Evolutionary conservation across 495 filamentous ascomycete species (phyloP), one percentile per base, ranked within the genome.

Genomic region (Chaetomium cochliodes): DNA sequence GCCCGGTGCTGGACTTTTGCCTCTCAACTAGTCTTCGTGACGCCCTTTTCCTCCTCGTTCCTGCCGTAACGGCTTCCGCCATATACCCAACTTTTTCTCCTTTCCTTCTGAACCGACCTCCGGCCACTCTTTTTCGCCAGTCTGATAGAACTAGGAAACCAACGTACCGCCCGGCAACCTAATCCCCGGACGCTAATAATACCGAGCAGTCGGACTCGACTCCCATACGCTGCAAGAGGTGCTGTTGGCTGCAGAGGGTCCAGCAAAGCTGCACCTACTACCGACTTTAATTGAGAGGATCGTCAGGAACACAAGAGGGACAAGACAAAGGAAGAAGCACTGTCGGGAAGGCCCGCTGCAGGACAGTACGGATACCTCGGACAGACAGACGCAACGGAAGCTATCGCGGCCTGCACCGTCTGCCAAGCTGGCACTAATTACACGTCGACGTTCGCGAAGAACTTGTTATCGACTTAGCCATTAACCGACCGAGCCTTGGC

Each of bases 351-450:
- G 42, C 42, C 44, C 26, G 62, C 61, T 61, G 57, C 66, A 68
- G 58, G 52, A 52, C 62, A 65, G 33, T 37, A 26, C 52, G 23
- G 26, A 33, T 22, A 41, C 3, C 22, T 52, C 15, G 46, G 57
- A 28, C 37, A 8, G 33, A 37, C 33, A 37, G 33, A 37, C 33
- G 9, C 18, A n/a, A 22, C 46, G 20, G 37, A 30, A 62, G 9
- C 16, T 33, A 22, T 37, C 44, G 42, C 41, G 26, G 6, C 30
- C 15, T 52, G 13, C 30, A 64, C 66, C 67, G 66, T 70, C 68
- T 65, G 71, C 73, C 71, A 75, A 73, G 73, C 46, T 56, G 67
- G 65, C 67, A 61, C 71, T 71, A 74, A 56, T 58, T 68, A 65
- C 59, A 26, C 54, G 12, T 58, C 51, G 51, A 47, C 23, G 28